Conservation (phyloP, 768 basidiomycete species). For the Lactarius sanguifluus region DNA sequence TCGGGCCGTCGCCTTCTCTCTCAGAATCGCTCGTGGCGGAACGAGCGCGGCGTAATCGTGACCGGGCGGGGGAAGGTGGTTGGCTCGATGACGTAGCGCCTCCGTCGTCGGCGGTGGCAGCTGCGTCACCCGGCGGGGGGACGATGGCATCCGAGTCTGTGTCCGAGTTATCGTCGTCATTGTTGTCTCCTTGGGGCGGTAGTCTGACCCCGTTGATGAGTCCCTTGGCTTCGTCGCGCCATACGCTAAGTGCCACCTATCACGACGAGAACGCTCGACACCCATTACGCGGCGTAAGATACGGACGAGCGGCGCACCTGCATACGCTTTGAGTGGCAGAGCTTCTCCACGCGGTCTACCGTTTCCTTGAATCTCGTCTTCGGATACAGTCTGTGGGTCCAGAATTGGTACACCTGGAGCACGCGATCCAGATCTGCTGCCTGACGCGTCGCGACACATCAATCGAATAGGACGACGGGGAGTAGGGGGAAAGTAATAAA, state of each 20-base stretch:
- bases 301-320: slow-evolving; percentile 53
- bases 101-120: slow-evolving; percentile 31
- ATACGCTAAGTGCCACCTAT: slow-evolving; percentile 71
- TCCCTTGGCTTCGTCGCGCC: slow-evolving; percentile 68
- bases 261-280: slow-evolving; percentile 5
- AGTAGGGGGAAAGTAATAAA: slow-evolving; percentile 9
- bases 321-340: slow-evolving; percentile 86
- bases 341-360: slow-evolving; percentile 78
- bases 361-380: slow-evolving; percentile 87
- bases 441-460: slow-evolving; percentile 42
- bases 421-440: slow-evolving; percentile 77
- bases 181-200: slow-evolving; percentile 33
- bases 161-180: slow-evolving; percentile 48
- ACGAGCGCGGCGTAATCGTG: slow-evolving; percentile 1
- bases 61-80: slow-evolving; percentile 17
- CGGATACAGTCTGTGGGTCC: slow-evolving; percentile 93
- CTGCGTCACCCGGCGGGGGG: slow-evolving; percentile 46
- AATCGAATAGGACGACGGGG: neutral
- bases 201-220: slow-evolving; percentile 37
- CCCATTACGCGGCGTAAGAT: slow-evolving; percentile 1
- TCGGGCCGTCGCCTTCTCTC: slow-evolving; percentile 11
- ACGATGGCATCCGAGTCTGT: slow-evolving; percentile 50
- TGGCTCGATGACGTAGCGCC: slow-evolving; percentile 10
- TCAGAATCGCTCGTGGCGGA: slow-evolving; percentile 21
- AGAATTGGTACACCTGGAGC: slow-evolving; percentile 86